Percentiles rank a stretch among this genome's conserved stretches.
Conservation (phyloP, 2,329 filamentous ascomycete genomes). For the Coleophoma crateriformis region DNA sequence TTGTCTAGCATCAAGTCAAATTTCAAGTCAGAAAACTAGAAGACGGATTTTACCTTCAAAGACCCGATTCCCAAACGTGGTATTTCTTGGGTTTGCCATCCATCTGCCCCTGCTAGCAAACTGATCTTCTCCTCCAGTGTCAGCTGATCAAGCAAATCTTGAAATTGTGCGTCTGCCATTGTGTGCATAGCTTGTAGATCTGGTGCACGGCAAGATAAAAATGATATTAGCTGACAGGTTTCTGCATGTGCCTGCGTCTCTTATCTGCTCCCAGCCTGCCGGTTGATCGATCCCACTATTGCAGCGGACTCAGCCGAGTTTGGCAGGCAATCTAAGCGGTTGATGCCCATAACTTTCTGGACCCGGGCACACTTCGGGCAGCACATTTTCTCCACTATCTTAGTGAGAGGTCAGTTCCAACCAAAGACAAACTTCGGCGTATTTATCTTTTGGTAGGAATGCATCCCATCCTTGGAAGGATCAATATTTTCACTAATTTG, state of each 20-base stretch:
- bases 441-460: too few species aligned
- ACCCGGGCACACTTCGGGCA: too few species aligned
- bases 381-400: too few species aligned
- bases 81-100: neutral
- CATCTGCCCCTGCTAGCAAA: neutral
- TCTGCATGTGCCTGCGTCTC: neutral
- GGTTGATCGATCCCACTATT: neutral
- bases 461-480: too few species aligned
- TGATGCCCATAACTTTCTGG: neutral
- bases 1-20: neutral
- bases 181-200: too few species aligned
- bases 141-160: neutral
- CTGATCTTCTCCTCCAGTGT: conserved; percentile 1
- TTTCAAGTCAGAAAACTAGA: neutral
- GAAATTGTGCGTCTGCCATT: too few species aligned
- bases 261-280: neutral
- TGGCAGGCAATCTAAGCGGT: neutral
- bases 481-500: too few species aligned
- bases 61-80: neutral
- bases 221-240: neutral
- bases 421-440: too few species aligned
- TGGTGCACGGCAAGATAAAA: neutral
- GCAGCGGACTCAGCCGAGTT: too few species aligned
- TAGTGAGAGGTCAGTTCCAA: too few species aligned
- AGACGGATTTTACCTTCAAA: neutral